A percentile compares a stretch with the other conserved stretches of the same genome.
Evolutionary conservation across 306 rosid genomes (phyloP).

Genomic region (Lithocarpus polystachyus): DNA sequence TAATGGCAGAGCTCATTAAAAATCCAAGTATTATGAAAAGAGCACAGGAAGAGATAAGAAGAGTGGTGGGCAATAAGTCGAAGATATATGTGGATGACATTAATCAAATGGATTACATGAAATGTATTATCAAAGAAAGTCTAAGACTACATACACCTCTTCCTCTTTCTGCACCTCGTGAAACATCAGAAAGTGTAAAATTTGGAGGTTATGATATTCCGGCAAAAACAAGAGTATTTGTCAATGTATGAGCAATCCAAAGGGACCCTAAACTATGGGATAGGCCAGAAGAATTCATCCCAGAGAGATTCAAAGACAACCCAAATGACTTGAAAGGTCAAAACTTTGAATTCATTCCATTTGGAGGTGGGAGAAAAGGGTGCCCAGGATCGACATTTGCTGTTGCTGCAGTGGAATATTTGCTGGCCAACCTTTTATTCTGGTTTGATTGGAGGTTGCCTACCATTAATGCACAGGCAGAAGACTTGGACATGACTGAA

Average conservation of each 20-base stretch:
- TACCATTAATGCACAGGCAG: not conserved
- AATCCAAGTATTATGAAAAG: conserved; percentile 27
- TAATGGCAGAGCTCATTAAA: conserved; percentile 32
- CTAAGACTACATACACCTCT: conserved; percentile 31
- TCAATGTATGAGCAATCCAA: conserved; percentile 32
- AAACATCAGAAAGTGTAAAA: not conserved
- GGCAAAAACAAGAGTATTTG: conserved; percentile 11
- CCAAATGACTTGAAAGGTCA: conserved; percentile 3
- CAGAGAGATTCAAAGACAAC: conserved; percentile 24
- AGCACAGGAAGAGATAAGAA: conserved; percentile 33
- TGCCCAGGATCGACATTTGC: conserved; percentile 30
- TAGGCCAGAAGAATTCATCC: conserved; percentile 27
- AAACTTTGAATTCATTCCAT: conserved; percentile 25
- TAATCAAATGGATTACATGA: conserved; percentile 28
- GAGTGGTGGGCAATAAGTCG: conserved; percentile 17
- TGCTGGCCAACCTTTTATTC: conserved; percentile 3
- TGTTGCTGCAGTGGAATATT: not conserved
- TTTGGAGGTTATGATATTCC: conserved; percentile 21
- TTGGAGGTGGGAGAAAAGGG: conserved; percentile 34
- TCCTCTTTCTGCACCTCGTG: conserved; percentile 28
- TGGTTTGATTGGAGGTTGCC: conserved; percentile 3
- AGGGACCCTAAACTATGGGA: conserved; percentile 32
- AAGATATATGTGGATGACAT: conserved; percentile 16
- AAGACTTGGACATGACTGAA: not conserved
- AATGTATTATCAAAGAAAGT: conserved; percentile 31